A percentile compares a stretch with the other conserved stretches of the same genome.
Conservation (phyloP, 1,284 basidiomycete genomes). For the Cryptococcus neoformans region DNA sequence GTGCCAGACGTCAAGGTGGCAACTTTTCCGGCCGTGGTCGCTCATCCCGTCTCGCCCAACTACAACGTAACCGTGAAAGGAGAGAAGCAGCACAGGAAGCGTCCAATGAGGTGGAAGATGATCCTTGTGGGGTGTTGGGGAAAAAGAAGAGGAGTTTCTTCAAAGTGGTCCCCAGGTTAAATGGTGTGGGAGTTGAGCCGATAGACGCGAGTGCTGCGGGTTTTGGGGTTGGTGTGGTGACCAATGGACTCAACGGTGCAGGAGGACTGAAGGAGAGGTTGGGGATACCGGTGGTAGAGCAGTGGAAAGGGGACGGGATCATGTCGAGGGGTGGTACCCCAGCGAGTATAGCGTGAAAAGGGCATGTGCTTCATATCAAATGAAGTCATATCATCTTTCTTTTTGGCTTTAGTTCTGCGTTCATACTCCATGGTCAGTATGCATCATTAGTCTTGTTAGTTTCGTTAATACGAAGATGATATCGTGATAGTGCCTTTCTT, state of each 20-base stretch:
- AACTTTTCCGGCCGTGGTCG: neutral
- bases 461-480: too few relatives aligned
- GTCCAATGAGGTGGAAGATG: slow-evolving; percentile 12
- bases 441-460: too few relatives aligned
- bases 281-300: neutral
- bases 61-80: neutral
- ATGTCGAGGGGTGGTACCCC: slow-evolving; percentile 1
- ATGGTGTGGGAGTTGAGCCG: neutral
- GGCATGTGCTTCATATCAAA: too few relatives aligned
- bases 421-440: too few relatives aligned
- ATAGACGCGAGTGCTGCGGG: neutral
- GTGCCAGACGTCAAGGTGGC: slow-evolving; percentile 23
- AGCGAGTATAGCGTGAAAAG: neutral
- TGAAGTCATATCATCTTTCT: too few relatives aligned
- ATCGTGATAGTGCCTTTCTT: too few relatives aligned
- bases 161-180: neutral
- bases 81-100: neutral
- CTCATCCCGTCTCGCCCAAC: neutral
- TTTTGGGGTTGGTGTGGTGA: neutral
- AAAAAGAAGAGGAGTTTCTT: slow-evolving; percentile 19
- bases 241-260: neutral
- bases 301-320: slow-evolving; percentile 1
- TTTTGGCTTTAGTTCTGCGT: too few relatives aligned
- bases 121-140: slow-evolving; percentile 17
- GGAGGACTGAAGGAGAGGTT: neutral